Evolutionary conservation across 352 stramenopile genomes (phyloP).

Genomic region (Globisporangium iwayamae): DNA sequence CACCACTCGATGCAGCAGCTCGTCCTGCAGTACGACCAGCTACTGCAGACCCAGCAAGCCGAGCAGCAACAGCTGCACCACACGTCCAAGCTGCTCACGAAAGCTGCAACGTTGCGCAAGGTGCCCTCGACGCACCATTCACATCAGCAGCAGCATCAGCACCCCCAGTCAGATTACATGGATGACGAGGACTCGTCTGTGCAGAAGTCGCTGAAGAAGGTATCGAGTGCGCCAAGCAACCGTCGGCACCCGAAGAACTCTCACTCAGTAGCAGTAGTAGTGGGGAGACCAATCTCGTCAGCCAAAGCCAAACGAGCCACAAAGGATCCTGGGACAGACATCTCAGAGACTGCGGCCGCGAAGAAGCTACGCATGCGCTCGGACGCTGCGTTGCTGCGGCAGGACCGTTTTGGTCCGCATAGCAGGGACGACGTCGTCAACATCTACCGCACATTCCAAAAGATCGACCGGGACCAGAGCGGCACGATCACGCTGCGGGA

Average conservation of each 20-base stretch:
- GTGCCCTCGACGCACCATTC: neutral
- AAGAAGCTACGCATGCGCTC: constrained; percentile 70
- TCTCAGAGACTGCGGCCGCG: constrained; percentile 11
- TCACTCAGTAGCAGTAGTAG: neutral
- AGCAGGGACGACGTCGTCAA: constrained; percentile 64
- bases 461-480: constrained; percentile 69
- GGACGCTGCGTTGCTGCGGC: constrained; percentile 55
- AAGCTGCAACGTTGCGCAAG: neutral
- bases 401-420: constrained; percentile 64
- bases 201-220: constrained; percentile 10
- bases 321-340: neutral
- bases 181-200: neutral
- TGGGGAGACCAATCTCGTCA: constrained; percentile 4
- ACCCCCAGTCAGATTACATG: neutral
- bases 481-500: constrained; percentile 62
- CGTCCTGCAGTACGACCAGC: constrained; percentile 45
- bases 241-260: neutral
- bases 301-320: constrained; percentile 4
- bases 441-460: constrained; percentile 68
- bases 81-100: constrained; percentile 18
- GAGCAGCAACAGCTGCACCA: constrained; percentile 28
- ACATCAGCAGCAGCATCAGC: neutral
- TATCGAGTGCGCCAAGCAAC: constrained; percentile 11
- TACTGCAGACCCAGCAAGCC: constrained; percentile 28
- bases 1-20: constrained; percentile 33